Evolutionary conservation across 352 stramenopile species (phyloP).

Genomic region (Aphanomyces euteiches): DNA sequence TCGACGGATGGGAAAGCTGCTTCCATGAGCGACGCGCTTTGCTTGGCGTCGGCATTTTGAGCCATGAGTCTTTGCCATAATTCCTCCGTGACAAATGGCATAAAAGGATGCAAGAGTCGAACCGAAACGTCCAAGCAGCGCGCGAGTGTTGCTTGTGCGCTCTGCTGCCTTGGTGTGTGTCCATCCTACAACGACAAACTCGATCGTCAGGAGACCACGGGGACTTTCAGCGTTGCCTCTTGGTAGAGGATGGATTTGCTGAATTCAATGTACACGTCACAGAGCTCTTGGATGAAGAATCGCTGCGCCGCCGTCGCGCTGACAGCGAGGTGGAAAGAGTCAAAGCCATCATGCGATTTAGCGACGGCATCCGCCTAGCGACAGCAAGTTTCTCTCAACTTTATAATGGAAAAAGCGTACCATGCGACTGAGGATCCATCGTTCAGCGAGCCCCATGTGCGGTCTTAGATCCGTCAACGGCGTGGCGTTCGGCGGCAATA

Average conservation of each 20-base stretch:
- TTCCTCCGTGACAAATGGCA: constrained; percentile 99
- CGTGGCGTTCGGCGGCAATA: constrained; percentile 41
- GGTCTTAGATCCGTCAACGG: background rate
- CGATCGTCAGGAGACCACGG: constrained; percentile 36
- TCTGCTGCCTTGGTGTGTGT: constrained; percentile 57
- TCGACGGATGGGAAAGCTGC: constrained; percentile 83
- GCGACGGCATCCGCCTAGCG: constrained; percentile 41
- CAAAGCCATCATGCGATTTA: constrained; percentile 58
- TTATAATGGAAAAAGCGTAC: constrained; percentile 32
- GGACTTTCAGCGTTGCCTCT: constrained; percentile 35
- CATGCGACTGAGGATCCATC: constrained; percentile 82
- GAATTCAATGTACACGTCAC: constrained; percentile 87
- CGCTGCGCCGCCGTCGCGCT: constrained; percentile 46
- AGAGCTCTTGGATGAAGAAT: constrained; percentile 85
- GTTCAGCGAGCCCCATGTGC: constrained; percentile 36
- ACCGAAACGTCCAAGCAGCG: constrained; percentile 94
- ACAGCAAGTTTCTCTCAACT: background rate
- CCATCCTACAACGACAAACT: constrained; percentile 50
- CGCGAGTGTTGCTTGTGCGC: constrained; percentile 91
- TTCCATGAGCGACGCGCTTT: constrained; percentile 84
- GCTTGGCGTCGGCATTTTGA: constrained; percentile 53
- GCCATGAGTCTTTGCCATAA: constrained; percentile 87
- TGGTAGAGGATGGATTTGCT: constrained; percentile 79
- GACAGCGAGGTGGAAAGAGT: constrained; percentile 30
- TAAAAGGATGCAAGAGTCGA: constrained; percentile 97